These are phyloP conservation scores for Schizophyllum amplum DNA, from an alignment of 1,284 basidiomycete genomes.

Conservation along the genomic window DNA sequence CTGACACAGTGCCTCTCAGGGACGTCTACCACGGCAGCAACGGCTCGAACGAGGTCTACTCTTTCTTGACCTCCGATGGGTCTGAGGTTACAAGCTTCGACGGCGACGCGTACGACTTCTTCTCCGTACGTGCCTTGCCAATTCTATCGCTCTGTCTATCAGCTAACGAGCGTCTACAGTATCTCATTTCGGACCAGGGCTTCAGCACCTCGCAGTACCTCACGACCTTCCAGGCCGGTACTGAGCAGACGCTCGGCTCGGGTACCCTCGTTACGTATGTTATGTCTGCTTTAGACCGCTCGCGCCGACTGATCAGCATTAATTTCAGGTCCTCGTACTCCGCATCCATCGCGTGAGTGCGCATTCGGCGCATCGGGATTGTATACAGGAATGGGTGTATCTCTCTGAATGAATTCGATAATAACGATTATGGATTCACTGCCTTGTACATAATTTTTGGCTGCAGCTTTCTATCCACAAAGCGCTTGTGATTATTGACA, in stretches of 20 bases:
- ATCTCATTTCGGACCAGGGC: not conserved
- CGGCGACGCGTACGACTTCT: conserved; percentile 47
- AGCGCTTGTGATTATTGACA: too few species aligned
- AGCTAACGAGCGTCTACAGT: not conserved
- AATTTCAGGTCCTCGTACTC: not conserved
- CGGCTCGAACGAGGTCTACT: conserved; percentile 52
- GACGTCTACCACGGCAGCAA: conserved; percentile 53
- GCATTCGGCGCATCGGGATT: too few species aligned
- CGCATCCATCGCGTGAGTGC: not conserved
- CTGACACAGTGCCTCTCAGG: too few species aligned
- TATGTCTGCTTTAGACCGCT: not conserved
- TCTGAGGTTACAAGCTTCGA: conserved; percentile 39
- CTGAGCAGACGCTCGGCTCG: conserved; percentile 46
- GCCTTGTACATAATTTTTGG: too few species aligned
- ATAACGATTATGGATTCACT: too few species aligned
- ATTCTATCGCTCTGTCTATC: not conserved
- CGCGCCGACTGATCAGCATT: not conserved
- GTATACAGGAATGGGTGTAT: too few species aligned
- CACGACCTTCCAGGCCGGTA: conserved; percentile 46
- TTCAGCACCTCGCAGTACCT: conserved; percentile 35
- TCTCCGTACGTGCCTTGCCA: conserved; percentile 30
- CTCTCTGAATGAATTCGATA: too few species aligned
- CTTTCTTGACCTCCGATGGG: conserved; percentile 46
- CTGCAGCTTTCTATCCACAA: too few species aligned
- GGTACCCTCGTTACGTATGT: conserved; percentile 46